A percentile compares a stretch with the other conserved stretches of the same genome.
These are phyloP conservation scores for Tylopilus felleus DNA, from an alignment of 768 basidiomycete genomes.

Conservation along the genomic window DNA sequence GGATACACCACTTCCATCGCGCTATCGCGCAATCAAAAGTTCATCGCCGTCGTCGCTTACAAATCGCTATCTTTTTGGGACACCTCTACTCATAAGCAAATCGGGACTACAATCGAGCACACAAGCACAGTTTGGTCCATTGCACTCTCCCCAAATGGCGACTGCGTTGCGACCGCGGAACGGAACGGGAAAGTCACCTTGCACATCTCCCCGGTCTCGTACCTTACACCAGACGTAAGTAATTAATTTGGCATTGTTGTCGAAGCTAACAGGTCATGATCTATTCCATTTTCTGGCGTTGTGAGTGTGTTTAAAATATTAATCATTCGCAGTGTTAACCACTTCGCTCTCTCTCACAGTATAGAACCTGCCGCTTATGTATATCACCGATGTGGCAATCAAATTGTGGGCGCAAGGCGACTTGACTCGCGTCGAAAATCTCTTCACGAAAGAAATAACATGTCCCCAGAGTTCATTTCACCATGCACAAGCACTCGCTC, in stretches of 20 bases:
- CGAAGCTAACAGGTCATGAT: neutral
- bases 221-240: neutral
- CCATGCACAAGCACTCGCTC: neutral
- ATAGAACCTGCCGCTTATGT: neutral
- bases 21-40: neutral
- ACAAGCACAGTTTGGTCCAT: neutral
- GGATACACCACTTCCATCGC: neutral
- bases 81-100: neutral
- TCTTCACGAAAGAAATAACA: neutral
- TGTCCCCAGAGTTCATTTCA: neutral
- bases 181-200: neutral
- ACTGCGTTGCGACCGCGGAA: neutral
- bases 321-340: neutral
- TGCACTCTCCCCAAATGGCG: neutral
- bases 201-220: neutral
- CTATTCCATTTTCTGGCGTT: neutral
- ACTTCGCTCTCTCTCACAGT: neutral
- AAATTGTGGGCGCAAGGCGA: neutral
- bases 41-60: neutral
- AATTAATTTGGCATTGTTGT: too few species aligned
- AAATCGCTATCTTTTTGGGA: neutral
- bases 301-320: neutral
- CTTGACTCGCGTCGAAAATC: neutral
- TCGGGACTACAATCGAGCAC: neutral
- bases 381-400: neutral